These are phyloP conservation scores for Pistacia integerrima DNA, from an alignment of 345 rosid species.

Conservation along the genomic window DNA sequence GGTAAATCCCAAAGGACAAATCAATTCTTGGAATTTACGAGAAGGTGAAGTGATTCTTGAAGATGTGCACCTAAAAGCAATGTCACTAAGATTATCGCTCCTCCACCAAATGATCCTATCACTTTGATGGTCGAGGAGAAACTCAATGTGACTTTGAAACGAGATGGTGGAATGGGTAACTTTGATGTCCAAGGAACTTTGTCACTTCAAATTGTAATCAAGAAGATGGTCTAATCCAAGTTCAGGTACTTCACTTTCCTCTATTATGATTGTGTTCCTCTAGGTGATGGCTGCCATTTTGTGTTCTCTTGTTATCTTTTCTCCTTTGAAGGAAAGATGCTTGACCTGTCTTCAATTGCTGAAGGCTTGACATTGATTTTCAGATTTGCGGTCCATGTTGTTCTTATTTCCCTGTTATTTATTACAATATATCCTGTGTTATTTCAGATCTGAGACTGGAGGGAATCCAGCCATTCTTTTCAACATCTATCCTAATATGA, in stretches of 20 bases:
- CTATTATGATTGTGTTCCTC: not conserved
- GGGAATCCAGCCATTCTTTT: constrained; percentile 29
- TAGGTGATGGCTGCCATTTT: not conserved
- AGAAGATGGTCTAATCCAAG: constrained; percentile 96
- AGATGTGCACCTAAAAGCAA: constrained; percentile 75
- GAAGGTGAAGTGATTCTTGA: constrained; percentile 97
- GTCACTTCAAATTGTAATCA: constrained; percentile 94
- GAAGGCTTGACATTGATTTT: not conserved
- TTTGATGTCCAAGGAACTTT: constrained; percentile 97
- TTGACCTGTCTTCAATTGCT: not conserved
- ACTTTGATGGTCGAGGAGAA: constrained; percentile 95
- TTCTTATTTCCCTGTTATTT: not conserved
- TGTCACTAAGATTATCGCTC: constrained; percentile 52
- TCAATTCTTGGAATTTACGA: constrained; percentile 90
- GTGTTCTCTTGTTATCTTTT: not conserved
- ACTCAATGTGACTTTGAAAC: constrained; percentile 74
- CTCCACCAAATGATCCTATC: constrained; percentile 81
- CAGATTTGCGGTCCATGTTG: not conserved
- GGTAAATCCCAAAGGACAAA: constrained; percentile 85
- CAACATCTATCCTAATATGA: constrained; percentile 97
- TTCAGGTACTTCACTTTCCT: constrained; percentile 58
- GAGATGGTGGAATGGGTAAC: constrained; percentile 93
- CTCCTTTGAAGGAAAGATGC: not conserved
- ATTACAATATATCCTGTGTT: constrained; percentile 11
- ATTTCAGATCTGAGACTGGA: not conserved